These are phyloP conservation scores for Hirsutella rhossiliensis DNA, from an alignment of 2,329 filamentous ascomycete species.

Conservation along the genomic window DNA sequence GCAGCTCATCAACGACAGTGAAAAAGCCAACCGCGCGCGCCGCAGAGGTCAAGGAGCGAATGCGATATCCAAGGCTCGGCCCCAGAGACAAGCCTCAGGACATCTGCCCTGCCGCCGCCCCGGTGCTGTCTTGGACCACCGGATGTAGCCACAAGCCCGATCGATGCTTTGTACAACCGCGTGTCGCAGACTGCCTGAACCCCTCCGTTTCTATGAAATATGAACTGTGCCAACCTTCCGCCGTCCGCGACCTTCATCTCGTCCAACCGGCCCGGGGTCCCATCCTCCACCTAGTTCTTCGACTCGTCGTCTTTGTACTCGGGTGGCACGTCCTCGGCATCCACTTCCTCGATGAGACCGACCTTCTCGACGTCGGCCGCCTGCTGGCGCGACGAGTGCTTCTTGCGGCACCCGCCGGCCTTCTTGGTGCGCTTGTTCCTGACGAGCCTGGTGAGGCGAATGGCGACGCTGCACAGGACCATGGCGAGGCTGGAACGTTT, in stretches of 20 bases:
- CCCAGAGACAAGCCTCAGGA: too few species aligned
- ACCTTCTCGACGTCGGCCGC: conserved; percentile 33
- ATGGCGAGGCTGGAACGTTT: conserved; percentile 44
- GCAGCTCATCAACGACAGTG: too few species aligned
- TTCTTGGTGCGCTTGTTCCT: conserved; percentile 6
- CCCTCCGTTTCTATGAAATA: background rate
- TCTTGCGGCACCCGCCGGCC: conserved; percentile 5
- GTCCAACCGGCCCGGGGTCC: background rate
- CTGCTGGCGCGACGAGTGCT: background rate
- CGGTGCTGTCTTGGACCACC: too few species aligned
- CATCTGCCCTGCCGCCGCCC: too few species aligned
- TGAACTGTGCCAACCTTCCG: background rate
- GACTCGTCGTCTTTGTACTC: conserved; percentile 14
- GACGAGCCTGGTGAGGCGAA: conserved; percentile 45
- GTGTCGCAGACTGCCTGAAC: too few species aligned
- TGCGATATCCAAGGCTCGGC: too few species aligned
- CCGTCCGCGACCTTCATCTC: background rate
- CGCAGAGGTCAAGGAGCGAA: too few species aligned
- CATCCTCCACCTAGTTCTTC: conserved; percentile 8
- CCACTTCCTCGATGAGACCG: conserved; percentile 29
- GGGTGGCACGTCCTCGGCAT: conserved; percentile 15
- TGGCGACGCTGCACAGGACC: conserved; percentile 48
- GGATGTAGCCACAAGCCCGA: too few species aligned
- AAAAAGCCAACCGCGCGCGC: too few species aligned
- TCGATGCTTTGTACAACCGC: too few species aligned